These are phyloP conservation scores for Leucogyrophana mollusca DNA, from an alignment of 768 basidiomycete genomes.

Conservation along the genomic window DNA sequence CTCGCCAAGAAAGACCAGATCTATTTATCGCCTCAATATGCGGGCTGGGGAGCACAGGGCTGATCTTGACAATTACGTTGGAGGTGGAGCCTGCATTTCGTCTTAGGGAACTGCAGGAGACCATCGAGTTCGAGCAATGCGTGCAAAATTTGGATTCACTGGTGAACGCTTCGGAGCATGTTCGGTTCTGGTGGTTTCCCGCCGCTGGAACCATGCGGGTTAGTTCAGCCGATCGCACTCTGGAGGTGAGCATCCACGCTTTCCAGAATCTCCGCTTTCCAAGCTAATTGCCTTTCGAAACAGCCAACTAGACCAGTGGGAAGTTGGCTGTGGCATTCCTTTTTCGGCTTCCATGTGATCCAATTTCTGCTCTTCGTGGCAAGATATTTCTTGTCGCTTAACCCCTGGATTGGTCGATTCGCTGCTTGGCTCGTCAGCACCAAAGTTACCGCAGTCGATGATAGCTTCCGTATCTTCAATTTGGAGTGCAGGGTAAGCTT, in stretches of 20 bases:
- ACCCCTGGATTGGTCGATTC: slow-evolving; percentile 60
- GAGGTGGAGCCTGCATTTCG: slow-evolving; percentile 82
- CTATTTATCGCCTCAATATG: slow-evolving; percentile 90
- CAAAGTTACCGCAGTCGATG: slow-evolving; percentile 63
- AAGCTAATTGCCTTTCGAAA: slow-evolving; percentile 10
- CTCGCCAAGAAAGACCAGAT: slow-evolving; percentile 59
- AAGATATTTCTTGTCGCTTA: slow-evolving; percentile 60
- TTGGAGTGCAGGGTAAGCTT: slow-evolving; percentile 85
- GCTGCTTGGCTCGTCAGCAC: slow-evolving; percentile 65
- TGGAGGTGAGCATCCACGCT: slow-evolving; percentile 54
- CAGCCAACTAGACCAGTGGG: slow-evolving; percentile 52
- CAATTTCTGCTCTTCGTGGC: slow-evolving; percentile 83
- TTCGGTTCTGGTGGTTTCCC: slow-evolving; percentile 96
- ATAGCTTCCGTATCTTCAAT: slow-evolving; percentile 85
- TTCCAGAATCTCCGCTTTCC: slow-evolving; percentile 8
- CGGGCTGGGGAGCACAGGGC: slow-evolving; percentile 86
- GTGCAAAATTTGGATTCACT: slow-evolving; percentile 54
- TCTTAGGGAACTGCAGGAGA: slow-evolving; percentile 68
- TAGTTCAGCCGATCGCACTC: slow-evolving; percentile 71
- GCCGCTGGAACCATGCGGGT: slow-evolving; percentile 69
- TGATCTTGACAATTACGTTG: slow-evolving; percentile 77
- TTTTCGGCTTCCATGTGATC: slow-evolving; percentile 78
- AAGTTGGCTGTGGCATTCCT: slow-evolving; percentile 67
- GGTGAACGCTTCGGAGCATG: slow-evolving; percentile 73
- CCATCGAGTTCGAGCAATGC: slow-evolving; percentile 62